Evolutionary conservation across 2,329 filamentous ascomycete species (phyloP), one percentile per base, ranked within the genome.

Genomic region (Chrysoporthe cubensis): DNA sequence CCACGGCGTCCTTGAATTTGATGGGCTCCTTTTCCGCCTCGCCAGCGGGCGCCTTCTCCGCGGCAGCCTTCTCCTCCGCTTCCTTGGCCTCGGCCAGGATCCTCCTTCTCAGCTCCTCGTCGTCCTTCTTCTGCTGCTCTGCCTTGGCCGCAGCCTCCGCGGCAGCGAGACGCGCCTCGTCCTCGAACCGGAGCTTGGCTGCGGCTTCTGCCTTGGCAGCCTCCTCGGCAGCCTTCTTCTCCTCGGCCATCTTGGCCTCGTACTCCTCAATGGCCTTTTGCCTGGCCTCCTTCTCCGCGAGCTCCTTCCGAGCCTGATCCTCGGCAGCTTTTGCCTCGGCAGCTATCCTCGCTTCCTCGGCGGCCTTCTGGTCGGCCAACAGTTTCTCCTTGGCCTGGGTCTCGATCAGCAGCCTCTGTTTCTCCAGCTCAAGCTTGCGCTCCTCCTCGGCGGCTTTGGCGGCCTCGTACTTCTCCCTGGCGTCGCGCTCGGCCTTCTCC

Each of bases 1-100:
- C 92, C 18, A 97, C 89, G 0, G 94, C 94, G 76, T 97, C 94
- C 79, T 96, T 96, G 81, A 97, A 97, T 72, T 90, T 90, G 77
- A 97, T 92, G 2, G 92, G 92, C 56, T 89, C 84, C 77, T 93
- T 91, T 52, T 90, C 86, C 69, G 83, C 62, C 87, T 85, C 64
- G 88, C 21, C 26, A 54, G 50, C 16, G 16, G 88, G 83, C 0
- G 85, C 84, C 78, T 82, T 84, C 3, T 80, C 80, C 32, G 75
- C 76, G 26, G 74, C 75, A 0, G 76, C 78, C 65, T 74, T 75
- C 66, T 72, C 81, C 3, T 78, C 79, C 2, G 77, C 80, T 7
- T 75, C 78, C 4, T 75, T 75, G 3, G 73, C 76, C 66, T 78
- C 79, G 26, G 75, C 83, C 1, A 77, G 78, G 65, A 78, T 79